Evolutionary conservation across 2,329 filamentous ascomycete genomes (phyloP).

Genomic region (Camillea tinctor): DNA sequence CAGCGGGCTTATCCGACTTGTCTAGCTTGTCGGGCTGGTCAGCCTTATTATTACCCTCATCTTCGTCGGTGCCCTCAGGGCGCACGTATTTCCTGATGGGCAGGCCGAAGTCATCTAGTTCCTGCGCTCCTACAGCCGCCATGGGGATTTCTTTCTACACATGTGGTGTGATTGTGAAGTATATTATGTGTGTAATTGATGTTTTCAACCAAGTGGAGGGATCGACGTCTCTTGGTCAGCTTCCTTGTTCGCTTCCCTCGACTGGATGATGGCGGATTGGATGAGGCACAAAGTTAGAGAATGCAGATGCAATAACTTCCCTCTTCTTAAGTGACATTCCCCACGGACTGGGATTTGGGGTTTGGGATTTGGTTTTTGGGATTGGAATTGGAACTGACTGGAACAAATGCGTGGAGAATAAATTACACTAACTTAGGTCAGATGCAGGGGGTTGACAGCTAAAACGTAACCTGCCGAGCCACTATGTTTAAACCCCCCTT

Average conservation of each 20-base stretch:
- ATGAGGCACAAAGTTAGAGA: no score
- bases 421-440: no score
- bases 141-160: constrained; percentile 28
- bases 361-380: no score
- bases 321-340: neutral
- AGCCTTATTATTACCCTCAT: constrained; percentile 6
- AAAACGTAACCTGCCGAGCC: neutral
- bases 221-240: neutral
- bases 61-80: constrained; percentile 21
- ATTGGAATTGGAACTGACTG: no score
- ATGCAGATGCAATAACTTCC: neutral
- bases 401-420: neutral
- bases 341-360: no score
- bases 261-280: no score
- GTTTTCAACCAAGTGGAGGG: no score
- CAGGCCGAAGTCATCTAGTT: constrained; percentile 71
- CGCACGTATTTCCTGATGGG: constrained; percentile 54
- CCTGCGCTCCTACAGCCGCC: constrained; percentile 36
- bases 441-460: neutral
- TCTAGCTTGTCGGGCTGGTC: no score
- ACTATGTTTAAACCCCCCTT: neutral
- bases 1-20: constrained; percentile 5
- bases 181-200: no score
- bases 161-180: constrained; percentile 23
- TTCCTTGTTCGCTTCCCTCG: neutral